Base-by-base conservation (phyloP, 2,329 filamentous ascomycete genomes). In the Penicillium sp. region DNA sequence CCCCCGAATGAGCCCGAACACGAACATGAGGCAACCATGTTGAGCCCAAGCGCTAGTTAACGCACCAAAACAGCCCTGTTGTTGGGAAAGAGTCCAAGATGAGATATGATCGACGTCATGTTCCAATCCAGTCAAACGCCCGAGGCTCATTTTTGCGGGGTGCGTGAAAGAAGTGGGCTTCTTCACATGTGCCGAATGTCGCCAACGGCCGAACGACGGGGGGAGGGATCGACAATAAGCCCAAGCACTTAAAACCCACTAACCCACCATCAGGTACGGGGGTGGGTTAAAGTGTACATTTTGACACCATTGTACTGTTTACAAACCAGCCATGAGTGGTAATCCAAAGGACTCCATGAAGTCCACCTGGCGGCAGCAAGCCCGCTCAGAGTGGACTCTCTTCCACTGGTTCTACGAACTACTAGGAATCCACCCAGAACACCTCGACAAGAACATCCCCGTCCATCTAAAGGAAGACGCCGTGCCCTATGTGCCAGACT, bases 281-380 rank as follows among this genome's bases (percentile, higher is more conserved):
- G 26, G 8, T 26, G 35, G 17, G 24, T n/a, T 15, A 17, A 42
- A 31, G 39, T 31, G 39, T 42, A 4, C 4, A 41, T 9, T 15
- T 5, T 4, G 1, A 31, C 10, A 29, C 26, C 4, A 7, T 41
- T 15, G 15, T 12, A 26, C 10, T 13, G 5, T 19, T 10, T 33
- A n/a, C 22, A 40, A 19, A 26, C 15, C 31, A 37, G 28, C 34
- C 33, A 59, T 48, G 39, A 55, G 52, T 34, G 53, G 55, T 37
- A 62, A 62, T 29, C 55, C 56, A 13, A 57, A 60, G 44, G 58
- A 62, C 54, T 62, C 60, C 6, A 62, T 62, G 58, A 61, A 60
- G 53, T 62, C 60, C 35, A 62, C 57, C 48, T 62, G 60, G 60
- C 58, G 60, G 31, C 51, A 13, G 7, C 54, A 54, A 42, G 55